Evolutionary conservation across 306 rosid species (phyloP), one percentile per base, ranked within the genome.

Genomic region (Urtica urens): DNA sequence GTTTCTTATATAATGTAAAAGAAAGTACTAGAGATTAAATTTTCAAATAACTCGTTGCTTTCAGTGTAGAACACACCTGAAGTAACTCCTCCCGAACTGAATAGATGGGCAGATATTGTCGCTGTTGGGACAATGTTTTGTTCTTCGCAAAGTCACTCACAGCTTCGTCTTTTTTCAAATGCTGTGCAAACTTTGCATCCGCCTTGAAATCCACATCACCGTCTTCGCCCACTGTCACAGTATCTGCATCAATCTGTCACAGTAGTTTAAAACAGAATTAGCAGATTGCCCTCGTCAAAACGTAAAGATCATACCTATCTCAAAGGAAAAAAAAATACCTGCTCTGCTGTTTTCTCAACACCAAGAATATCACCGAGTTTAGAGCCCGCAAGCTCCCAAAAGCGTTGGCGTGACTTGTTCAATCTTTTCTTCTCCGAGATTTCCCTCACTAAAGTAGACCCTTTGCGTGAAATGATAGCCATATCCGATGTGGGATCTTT

Each of bases 351-450:
- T 69, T 90, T 90, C 49, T 84, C 95, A 60, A 90, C 94, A 33
- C 95, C 95, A 17, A 90, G 90, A 30, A 90, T 90, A 62, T 90
- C 84, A 55, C 97, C 97, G 59, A 90, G 95, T 71, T 79, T 90
- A 40, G 97, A 90, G 63, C 97, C 97, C 21, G 97, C 97, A 57
- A 90, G 95, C 78, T 90, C 97, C 97, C 97, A 90, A 71, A 90
- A 90, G 41, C 95, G 95, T 63, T 90, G 97, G 38, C 95, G 97
- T 62, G 97, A 90, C 49, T 90, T 90, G 57, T 81, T 84, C 61
- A 12, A 24, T 64, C 95, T 90, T 74, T 90, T 95, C 49, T 90
- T 90, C 69, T 90, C 97, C 37, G 78, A 95, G 49, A 77, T 77
- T 71, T 90, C 97, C 63, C 87, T 81, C 42, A 90, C 97, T 30